Evolutionary conservation across 352 stramenopile genomes (phyloP), one percentile per base, ranked within the genome.

Genomic region (Phytophthora pinifolia): DNA sequence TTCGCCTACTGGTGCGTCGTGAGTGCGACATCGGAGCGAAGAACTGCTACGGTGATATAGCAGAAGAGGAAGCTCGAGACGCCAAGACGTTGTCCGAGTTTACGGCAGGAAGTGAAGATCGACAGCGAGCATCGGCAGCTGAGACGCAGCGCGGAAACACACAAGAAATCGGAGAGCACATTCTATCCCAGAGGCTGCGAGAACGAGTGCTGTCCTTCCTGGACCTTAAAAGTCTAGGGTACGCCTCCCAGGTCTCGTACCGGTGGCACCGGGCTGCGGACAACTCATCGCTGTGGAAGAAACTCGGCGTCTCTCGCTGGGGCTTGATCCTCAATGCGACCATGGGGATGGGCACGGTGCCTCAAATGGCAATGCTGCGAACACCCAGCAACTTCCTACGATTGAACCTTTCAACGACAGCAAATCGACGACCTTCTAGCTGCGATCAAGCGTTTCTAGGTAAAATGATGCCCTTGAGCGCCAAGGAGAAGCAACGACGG

Each of bases 191-290:
- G 51, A 60, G 52, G 15, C 72, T 77, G n/a, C 78, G 83, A 8
- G 76, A 89, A 37, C 35, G 49, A 18, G 63, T 88, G 6, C 37
- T 92, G 31, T 75, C 74, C n/a, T 90, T 83, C 41, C 59, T 89
- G n/a, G 76, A 88, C 34, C 54, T 88, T 18, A 82, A 60, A 52
- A 89, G 78, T 41, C 59, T 90, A 17, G 77, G 79, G 7, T 60
- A 60, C 13, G 65, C 70, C 20, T 86, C 78, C 2, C 79, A 88
- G 59, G 65, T 80, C 4, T 79, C 72, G 33, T 90, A 83, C 25
- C 72, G 77, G n/a, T 92, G 83, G 83, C 72, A 90, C 59, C 79
- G 79, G 46, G 79, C 83, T 30, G 65, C 78, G 4, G 83, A 90
- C 37, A 86, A 53, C 22, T 63, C 79, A 4, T 69, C 74, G 10